Evolutionary conservation across 2,329 filamentous ascomycete genomes (phyloP).

Genomic region (Raffaelea albimanens): DNA sequence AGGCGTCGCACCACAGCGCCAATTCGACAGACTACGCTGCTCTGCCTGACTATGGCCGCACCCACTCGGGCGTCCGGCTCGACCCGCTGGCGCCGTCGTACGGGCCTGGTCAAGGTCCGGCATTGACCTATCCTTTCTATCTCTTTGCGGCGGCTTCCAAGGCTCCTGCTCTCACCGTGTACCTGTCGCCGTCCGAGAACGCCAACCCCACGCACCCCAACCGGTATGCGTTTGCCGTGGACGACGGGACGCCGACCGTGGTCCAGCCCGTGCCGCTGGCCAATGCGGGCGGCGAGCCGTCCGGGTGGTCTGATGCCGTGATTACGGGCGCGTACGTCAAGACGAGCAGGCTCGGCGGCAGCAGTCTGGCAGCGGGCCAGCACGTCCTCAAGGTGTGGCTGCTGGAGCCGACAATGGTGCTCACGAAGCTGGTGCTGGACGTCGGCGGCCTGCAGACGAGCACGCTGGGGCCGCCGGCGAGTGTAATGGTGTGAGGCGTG

Average conservation of each 20-base stretch:
- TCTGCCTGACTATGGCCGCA: conserved; percentile 21
- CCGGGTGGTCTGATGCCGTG: conserved; percentile 20
- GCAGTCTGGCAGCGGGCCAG: conserved; percentile 8
- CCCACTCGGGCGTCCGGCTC: conserved; percentile 19
- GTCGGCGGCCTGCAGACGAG: conserved; percentile 19
- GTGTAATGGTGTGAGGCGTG: too few relatives aligned
- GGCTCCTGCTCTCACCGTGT: conserved; percentile 15
- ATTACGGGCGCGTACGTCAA: conserved; percentile 17
- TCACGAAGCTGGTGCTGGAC: conserved; percentile 22
- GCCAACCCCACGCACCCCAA: conserved; percentile 18
- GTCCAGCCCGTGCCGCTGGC: conserved; percentile 17
- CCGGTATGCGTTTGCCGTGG: conserved; percentile 17
- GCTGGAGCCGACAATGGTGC: conserved; percentile 21
- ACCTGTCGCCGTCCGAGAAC: conserved; percentile 21
- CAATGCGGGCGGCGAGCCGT: conserved; percentile 15
- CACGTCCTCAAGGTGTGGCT: conserved; percentile 13
- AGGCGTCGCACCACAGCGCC: conserved; percentile 17
- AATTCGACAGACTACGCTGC: conserved; percentile 13
- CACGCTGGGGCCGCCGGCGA: conserved; percentile 18
- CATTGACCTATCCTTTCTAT: conserved; percentile 18
- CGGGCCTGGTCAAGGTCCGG: conserved; percentile 11
- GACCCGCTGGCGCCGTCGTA: conserved; percentile 16
- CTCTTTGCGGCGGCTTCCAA: conserved; percentile 12
- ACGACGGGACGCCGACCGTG: conserved; percentile 3
- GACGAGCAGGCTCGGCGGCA: conserved; percentile 10